Conservation (phyloP, 2,329 filamentous ascomycete species). For the Penicillium sp. region DNA sequence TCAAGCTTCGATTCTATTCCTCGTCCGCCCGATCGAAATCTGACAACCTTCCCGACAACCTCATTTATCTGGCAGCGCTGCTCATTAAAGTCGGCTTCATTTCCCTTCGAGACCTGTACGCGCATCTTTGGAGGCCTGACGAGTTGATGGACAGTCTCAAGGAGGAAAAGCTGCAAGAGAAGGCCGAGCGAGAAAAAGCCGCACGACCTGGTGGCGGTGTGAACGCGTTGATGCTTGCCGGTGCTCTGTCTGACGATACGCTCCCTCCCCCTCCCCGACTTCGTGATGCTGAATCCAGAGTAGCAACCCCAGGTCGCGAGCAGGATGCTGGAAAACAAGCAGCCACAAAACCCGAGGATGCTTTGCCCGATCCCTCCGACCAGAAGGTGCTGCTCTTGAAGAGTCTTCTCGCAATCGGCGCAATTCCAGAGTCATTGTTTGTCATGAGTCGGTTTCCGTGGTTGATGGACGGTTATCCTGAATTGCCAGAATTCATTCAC, state of each 20-base stretch:
- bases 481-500: slow-evolving; percentile 73
- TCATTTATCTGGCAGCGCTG: slow-evolving; percentile 84
- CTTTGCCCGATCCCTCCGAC: slow-evolving; percentile 68
- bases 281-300: slow-evolving; percentile 49
- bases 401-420: slow-evolving; percentile 82
- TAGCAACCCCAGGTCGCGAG: slow-evolving; percentile 51
- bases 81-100: slow-evolving; percentile 97
- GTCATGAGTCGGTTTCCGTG: slow-evolving; percentile 89
- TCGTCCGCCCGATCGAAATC: slow-evolving; percentile 67
- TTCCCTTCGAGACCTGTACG: slow-evolving; percentile 82
- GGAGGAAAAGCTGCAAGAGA: slow-evolving; percentile 64
- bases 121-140: slow-evolving; percentile 82
- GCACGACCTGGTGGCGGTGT: slow-evolving; percentile 63
- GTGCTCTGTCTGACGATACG: slow-evolving; percentile 78
- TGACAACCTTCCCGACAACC: slow-evolving; percentile 80
- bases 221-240: slow-evolving; percentile 83
- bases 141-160: slow-evolving; percentile 72
- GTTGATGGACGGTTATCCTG: slow-evolving; percentile 78
- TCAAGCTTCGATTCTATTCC: slow-evolving; percentile 94
- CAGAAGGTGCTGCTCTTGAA: slow-evolving; percentile 83
- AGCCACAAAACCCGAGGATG: slow-evolving; percentile 37
- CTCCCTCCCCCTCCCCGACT: slow-evolving; percentile 42
- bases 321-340: slow-evolving; percentile 41
- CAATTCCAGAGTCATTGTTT: slow-evolving; percentile 85
- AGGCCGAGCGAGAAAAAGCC: slow-evolving; percentile 69